These are phyloP conservation scores for Calonectria henricotiae DNA, from an alignment of 2,329 filamentous ascomycete genomes.

Conservation along the genomic window DNA sequence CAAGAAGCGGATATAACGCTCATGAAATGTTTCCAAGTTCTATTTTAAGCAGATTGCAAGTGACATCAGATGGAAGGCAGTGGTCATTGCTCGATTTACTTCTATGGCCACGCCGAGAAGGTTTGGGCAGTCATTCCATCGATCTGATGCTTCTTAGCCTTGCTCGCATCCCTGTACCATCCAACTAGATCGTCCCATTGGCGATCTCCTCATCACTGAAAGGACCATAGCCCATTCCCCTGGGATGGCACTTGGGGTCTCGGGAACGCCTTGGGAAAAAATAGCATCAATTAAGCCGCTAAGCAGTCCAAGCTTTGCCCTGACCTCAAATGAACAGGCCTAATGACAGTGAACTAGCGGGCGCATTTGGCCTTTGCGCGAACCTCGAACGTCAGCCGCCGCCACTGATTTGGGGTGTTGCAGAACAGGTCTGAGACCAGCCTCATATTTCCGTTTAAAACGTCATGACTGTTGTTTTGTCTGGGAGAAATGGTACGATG, in stretches of 20 bases:
- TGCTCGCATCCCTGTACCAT: not conserved
- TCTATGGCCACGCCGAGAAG: slow-evolving; percentile 3
- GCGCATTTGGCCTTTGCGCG: not conserved
- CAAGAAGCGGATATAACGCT: not conserved
- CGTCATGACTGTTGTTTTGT: not conserved
- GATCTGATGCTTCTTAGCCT: not conserved
- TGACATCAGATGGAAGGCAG: not conserved
- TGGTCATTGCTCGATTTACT: not conserved
- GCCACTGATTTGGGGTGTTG: slow-evolving; percentile 3
- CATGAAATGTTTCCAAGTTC: not conserved
- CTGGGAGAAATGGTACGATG: not conserved
- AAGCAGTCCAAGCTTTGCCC: not conserved
- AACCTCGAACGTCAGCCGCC: slow-evolving; percentile 12
- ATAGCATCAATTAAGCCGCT: not conserved
- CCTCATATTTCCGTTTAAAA: not conserved
- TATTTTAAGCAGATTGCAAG: not conserved
- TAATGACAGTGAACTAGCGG: not conserved
- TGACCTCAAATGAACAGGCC: slow-evolving; percentile 13
- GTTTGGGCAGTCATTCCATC: not conserved
- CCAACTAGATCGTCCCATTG: not conserved
- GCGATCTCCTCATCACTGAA: not conserved
- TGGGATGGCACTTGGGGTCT: slow-evolving; percentile 2
- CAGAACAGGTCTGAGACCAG: slow-evolving; percentile 2
- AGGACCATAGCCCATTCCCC: not conserved
- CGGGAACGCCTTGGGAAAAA: not conserved